Conservation (phyloP, 2,329 filamentous ascomycete species). For the Elsinoe necatrix region DNA sequence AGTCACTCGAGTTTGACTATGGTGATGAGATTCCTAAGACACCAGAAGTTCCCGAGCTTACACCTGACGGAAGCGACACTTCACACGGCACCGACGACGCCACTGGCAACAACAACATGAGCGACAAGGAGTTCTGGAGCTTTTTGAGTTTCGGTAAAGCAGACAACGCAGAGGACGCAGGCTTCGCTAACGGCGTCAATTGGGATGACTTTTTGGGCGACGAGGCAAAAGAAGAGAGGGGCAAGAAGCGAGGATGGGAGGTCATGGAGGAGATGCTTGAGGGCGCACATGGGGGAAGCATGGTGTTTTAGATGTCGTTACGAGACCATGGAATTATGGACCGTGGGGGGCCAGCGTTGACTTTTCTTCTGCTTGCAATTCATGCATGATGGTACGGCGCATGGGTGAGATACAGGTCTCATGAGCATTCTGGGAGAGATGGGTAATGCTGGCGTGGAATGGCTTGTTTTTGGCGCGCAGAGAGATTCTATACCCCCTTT, state of each 20-base stretch:
- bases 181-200: not conserved
- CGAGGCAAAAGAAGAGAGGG: not conserved
- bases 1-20: conserved; percentile 1
- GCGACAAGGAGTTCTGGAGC: conserved; percentile 8
- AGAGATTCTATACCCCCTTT: conserved; percentile 12
- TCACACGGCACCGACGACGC: not conserved
- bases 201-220: conserved; percentile 3
- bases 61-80: conserved; percentile 12
- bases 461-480: not conserved
- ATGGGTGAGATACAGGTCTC: not conserved
- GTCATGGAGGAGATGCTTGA: conserved; percentile 17
- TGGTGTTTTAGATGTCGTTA: not conserved
- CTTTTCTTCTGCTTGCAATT: not conserved
- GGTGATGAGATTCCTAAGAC: conserved; percentile 14
- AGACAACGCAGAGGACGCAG: not conserved
- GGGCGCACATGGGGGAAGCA: not conserved
- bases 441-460: not conserved
- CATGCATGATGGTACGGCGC: not conserved
- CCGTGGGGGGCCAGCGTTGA: conserved; percentile 3
- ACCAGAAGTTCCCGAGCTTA: conserved; percentile 13
- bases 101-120: not conserved
- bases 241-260: conserved; percentile 9
- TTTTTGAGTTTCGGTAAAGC: conserved; percentile 2
- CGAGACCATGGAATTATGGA: conserved; percentile 3
- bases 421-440: not conserved